A percentile compares a stretch with the other conserved stretches of the same genome.
These are phyloP conservation scores for Ballota nigra DNA, from an alignment of 257 asterid genomes.

Conservation along the genomic window DNA sequence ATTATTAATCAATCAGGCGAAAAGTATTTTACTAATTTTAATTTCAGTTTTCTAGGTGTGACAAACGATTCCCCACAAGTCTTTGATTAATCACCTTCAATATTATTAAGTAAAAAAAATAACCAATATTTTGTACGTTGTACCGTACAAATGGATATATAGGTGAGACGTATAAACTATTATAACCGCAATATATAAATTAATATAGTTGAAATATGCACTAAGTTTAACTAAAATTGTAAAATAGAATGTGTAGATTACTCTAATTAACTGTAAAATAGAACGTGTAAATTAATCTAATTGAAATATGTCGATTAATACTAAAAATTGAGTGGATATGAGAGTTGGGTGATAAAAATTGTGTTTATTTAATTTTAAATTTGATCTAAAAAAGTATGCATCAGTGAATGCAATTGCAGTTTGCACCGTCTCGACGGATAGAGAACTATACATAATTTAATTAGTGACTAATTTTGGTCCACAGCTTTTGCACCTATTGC, in stretches of 20 bases:
- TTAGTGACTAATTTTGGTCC: constrained; percentile 10
- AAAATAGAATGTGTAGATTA: no score
- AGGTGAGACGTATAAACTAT: no score
- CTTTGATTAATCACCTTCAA: not conserved
- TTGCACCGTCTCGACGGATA: constrained; percentile 30
- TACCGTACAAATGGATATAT: no score
- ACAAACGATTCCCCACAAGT: not conserved
- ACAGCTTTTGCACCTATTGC: constrained; percentile 24
- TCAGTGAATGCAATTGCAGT: constrained; percentile 22
- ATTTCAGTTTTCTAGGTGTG: not conserved
- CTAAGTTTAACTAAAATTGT: no score
- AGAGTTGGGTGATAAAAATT: no score
- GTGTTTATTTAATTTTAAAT: not conserved
- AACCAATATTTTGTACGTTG: no score
- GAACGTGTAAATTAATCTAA: no score
- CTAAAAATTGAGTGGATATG: no score
- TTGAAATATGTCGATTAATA: no score
- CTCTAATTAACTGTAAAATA: no score
- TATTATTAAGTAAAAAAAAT: not conserved
- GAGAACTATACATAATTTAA: not conserved
- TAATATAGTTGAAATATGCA: no score
- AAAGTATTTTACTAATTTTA: not conserved
- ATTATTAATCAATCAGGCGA: not conserved
- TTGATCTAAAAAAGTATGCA: not conserved
- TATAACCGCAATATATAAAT: no score